phyloP scores from a whole-genome alignment of 495 filamentous ascomycete genomes.

The Pseudoneurospora amorphoporcata region DNA sequence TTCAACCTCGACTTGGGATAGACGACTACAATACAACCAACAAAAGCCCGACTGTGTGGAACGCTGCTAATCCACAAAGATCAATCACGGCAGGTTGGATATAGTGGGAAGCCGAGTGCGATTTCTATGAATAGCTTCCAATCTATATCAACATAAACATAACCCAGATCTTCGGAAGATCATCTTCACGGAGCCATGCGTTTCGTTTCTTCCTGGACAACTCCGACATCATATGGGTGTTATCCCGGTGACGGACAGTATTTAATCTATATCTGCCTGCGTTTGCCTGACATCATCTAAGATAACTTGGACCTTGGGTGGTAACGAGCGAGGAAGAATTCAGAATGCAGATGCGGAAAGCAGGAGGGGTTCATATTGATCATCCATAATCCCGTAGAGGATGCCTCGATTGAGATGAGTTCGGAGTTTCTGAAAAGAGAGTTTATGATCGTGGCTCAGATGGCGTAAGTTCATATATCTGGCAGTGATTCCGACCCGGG shows the following conservation, averaged over 20 bases:
- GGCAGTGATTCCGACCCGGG: neutral
- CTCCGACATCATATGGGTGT: neutral
- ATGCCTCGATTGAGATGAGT: neutral
- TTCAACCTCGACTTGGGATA: neutral
- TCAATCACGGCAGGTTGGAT: neutral
- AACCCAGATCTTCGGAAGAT: neutral
- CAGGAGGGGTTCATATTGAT: neutral
- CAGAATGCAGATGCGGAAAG: neutral
- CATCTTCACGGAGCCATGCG: neutral
- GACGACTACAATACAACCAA: neutral
- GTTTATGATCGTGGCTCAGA: neutral
- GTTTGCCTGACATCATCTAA: neutral
- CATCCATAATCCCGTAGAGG: neutral
- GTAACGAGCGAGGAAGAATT: neutral
- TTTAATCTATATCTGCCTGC: neutral
- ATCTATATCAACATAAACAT: neutral
- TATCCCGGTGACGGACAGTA: neutral
- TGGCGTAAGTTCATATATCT: neutral
- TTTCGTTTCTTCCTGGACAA: neutral
- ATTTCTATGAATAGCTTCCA: neutral
- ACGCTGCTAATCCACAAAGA: neutral
- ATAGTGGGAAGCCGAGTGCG: neutral
- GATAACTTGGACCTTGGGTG: neutral
- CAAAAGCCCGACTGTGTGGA: neutral
- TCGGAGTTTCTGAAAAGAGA: neutral